Evolutionary conservation across 768 basidiomycete species (phyloP).

Genomic region (Suillus luteus): DNA sequence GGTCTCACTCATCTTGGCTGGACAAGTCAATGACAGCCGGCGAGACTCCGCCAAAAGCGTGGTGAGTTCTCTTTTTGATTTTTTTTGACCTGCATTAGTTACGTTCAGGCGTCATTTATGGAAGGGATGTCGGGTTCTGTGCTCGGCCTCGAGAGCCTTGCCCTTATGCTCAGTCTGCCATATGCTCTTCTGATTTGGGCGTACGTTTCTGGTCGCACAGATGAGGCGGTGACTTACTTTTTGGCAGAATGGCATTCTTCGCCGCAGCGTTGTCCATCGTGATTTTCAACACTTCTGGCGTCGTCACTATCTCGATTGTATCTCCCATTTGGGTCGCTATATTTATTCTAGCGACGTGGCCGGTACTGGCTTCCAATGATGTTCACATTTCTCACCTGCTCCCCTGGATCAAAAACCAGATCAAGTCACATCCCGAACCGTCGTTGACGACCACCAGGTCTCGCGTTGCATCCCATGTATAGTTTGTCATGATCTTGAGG

Average conservation of each 20-base stretch:
- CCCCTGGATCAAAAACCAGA: background rate
- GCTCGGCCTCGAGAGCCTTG: slow-evolving; percentile 25
- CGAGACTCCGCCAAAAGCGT: slow-evolving; percentile 9
- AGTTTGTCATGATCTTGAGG: background rate
- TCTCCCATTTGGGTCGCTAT: slow-evolving; percentile 12
- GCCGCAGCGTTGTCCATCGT: slow-evolving; percentile 10
- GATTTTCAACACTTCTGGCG: slow-evolving; percentile 3
- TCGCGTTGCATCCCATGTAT: background rate
- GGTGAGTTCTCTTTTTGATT: slow-evolving; percentile 5
- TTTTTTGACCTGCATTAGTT: background rate
- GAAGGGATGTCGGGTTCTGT: slow-evolving; percentile 6
- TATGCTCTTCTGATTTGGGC: slow-evolving; percentile 35
- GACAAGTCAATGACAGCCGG: slow-evolving; percentile 33
- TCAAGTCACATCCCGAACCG: background rate
- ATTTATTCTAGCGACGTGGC: slow-evolving; percentile 5
- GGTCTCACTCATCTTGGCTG: slow-evolving; percentile 35
- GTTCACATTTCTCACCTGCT: background rate
- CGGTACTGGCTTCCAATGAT: slow-evolving; percentile 30
- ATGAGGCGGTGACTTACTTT: background rate
- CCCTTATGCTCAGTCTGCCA: slow-evolving; percentile 36
- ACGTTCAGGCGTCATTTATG: slow-evolving; percentile 13
- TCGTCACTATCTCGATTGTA: slow-evolving; percentile 2
- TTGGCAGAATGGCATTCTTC: slow-evolving; percentile 13
- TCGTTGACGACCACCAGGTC: background rate
- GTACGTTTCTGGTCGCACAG: background rate